Percentiles rank a stretch among this genome's conserved stretches.
phyloP scores from a whole-genome alignment of 176 grass and related monocot species.

The Leersia perrieri region DNA sequence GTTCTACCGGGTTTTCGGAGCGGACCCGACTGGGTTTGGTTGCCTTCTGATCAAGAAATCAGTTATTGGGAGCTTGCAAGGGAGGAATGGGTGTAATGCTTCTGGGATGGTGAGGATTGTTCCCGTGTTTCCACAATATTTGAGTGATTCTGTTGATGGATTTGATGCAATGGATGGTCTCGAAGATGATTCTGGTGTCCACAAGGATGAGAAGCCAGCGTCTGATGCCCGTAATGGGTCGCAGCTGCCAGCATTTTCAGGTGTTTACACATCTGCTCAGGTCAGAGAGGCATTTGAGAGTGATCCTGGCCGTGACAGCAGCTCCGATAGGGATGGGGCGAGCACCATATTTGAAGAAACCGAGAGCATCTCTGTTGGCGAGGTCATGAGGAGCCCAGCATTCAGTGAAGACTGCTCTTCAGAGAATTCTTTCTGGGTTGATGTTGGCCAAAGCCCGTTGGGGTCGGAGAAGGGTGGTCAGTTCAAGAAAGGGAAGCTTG shows the following conservation, averaged over 20 bases:
- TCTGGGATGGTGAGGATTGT: conserved; percentile 94
- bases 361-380: conserved; percentile 85
- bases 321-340: conserved; percentile 84
- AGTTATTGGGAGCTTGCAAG: conserved; percentile 88
- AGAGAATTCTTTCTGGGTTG: conserved; percentile 82
- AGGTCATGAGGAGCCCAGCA: conserved; percentile 84
- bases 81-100: conserved; percentile 74
- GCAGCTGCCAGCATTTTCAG: conserved; percentile 90
- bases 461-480: conserved; percentile 68
- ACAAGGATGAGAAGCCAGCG: conserved; percentile 51
- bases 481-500: conserved; percentile 78
- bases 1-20: conserved; percentile 91
- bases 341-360: conserved; percentile 97
- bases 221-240: conserved; percentile 45
- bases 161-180: conserved; percentile 70
- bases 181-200: conserved; percentile 54
- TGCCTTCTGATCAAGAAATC: conserved; percentile 99
- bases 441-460: conserved; percentile 85
- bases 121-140: conserved; percentile 92
- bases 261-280: conserved; percentile 92
- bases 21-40: conserved; percentile 94
- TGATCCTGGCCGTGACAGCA: conserved; percentile 82
- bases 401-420: conserved; percentile 88
- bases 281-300: conserved; percentile 88
- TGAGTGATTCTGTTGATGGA: conserved; percentile 90